Base-by-base conservation (phyloP, 768 basidiomycete species). In the Megacollybia marginata region DNA sequence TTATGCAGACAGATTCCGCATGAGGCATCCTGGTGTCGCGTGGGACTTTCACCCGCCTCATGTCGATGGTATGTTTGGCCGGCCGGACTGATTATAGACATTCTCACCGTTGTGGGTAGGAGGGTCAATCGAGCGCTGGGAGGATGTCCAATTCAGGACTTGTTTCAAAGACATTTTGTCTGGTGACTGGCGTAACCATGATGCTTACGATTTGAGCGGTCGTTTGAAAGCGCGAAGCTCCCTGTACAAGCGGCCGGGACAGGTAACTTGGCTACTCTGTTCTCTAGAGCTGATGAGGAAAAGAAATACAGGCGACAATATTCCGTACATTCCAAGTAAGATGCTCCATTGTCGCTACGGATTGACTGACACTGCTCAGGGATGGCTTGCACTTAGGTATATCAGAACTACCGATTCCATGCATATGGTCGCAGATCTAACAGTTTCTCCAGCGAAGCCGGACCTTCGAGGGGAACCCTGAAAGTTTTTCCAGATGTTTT, bases 1-100 rank as follows among this genome's bases (percentile, higher is more conserved):
- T 12, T 90, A 91, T 53, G 85, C 83, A 0, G 86, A 89, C 60
- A 70, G 85, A 33, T 82, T 87, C 62, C 77, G 85, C 33, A 88
- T 89, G 53, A 72, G 88, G 47, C 79, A 80, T 52, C 82, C 86
- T 1, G 85, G 84, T 15, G 65, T 66, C 20, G 55, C 64, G 44
- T 89, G 85, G 81, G 58, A 66, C 40, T 54, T 63, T 2, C 77
- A 82, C 51, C 67, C 66, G 35, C 68, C 69, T 4, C 65, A 73
- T 55, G 54, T 76, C 32, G 73, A 76, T 51, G 71, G 73, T 72
- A 42, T 23, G 59, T 52, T 53, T 42, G 55, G 62, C 16, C 23
- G 55, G 62, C 16, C 23, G 6, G 53, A 43, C 45, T 43, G 44
- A 49, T 46, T 32, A 50, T 9, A 5, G 32, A 13, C 23, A 49